phyloP scores from a whole-genome alignment of 1,139 yeast species.

The Taiozyma sp. region DNA sequence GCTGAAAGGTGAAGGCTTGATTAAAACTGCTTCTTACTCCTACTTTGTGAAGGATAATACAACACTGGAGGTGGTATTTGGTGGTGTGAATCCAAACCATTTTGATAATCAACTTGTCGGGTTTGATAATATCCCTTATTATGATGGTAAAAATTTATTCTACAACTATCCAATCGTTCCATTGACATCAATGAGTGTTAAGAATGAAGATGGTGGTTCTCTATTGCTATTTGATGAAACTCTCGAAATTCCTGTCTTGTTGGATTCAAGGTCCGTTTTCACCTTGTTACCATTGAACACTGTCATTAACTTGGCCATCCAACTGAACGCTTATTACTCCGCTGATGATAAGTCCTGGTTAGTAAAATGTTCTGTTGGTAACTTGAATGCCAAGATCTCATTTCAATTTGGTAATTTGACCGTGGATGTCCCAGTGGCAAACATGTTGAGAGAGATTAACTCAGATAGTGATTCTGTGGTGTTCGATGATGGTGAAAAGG shows the following conservation, averaged over 20 bases:
- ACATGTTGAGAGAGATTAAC: constrained; percentile 32
- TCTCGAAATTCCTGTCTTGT: constrained; percentile 45
- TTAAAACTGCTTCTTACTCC: constrained; percentile 49
- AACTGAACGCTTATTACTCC: constrained; percentile 64
- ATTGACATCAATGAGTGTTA: constrained; percentile 45
- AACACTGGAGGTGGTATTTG: constrained; percentile 46
- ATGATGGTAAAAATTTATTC: constrained; percentile 28
- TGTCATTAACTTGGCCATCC: constrained; percentile 63
- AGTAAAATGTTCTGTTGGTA: constrained; percentile 51
- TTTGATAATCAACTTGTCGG: constrained; percentile 41
- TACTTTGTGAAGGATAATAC: constrained; percentile 36
- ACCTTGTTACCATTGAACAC: constrained; percentile 54
- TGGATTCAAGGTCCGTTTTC: constrained; percentile 54
- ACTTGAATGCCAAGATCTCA: constrained; percentile 48
- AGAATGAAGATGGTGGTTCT: constrained; percentile 34
- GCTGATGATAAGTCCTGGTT: constrained; percentile 52
- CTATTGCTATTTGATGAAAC: constrained; percentile 31
- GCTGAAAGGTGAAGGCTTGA: constrained; percentile 30
- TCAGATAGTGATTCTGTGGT: constrained; percentile 29
- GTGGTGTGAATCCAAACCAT: constrained; percentile 47
- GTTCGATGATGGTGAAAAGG: constrained; percentile 49
- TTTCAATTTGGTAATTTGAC: constrained; percentile 49
- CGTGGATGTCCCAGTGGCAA: constrained; percentile 47
- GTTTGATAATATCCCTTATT: constrained; percentile 44
- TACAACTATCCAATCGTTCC: constrained; percentile 50